Conservation (phyloP, 1,284 basidiomycete species). For the Golubevia sp. region DNA sequence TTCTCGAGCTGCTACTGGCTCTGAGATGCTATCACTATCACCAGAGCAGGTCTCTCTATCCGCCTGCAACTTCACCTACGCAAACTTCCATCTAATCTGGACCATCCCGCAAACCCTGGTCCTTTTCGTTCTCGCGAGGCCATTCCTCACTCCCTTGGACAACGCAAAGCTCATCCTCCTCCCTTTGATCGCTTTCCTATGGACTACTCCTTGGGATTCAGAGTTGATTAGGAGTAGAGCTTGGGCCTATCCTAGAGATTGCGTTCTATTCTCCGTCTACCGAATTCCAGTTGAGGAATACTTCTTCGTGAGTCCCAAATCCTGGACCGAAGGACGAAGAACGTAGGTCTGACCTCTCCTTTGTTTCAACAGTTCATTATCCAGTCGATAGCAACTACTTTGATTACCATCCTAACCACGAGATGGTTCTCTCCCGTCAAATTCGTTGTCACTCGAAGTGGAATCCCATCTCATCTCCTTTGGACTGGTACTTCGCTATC, state of each 20-base stretch:
- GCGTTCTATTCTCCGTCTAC: slow-evolving; percentile 44
- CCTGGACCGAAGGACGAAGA: too few species aligned
- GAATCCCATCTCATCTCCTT: too few species aligned
- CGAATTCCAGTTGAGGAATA: slow-evolving; percentile 49
- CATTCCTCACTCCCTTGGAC: slow-evolving; percentile 42
- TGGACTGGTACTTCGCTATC: neutral
- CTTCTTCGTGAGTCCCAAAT: slow-evolving; percentile 44
- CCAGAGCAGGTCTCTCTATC: too few species aligned
- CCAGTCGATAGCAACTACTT: slow-evolving; percentile 43
- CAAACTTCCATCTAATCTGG: slow-evolving; percentile 39
- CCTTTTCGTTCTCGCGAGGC: slow-evolving; percentile 27
- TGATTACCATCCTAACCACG: slow-evolving; percentile 40
- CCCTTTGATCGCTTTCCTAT: slow-evolving; percentile 43
- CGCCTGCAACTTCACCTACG: slow-evolving; percentile 40
- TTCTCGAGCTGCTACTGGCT: too few species aligned
- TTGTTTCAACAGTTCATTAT: slow-evolving; percentile 29
- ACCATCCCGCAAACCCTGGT: slow-evolving; percentile 33
- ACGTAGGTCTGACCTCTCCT: neutral
- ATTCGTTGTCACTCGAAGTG: neutral
- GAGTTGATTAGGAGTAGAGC: slow-evolving; percentile 40
- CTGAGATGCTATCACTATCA: too few species aligned
- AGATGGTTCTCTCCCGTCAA: slow-evolving; percentile 21
- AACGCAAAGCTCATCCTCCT: slow-evolving; percentile 39
- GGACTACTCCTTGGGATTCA: slow-evolving; percentile 54
- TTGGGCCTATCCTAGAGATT: slow-evolving; percentile 42